These are phyloP conservation scores for Pichia kluyveri DNA, from an alignment of 805 yeast species.

Conservation along the genomic window DNA sequence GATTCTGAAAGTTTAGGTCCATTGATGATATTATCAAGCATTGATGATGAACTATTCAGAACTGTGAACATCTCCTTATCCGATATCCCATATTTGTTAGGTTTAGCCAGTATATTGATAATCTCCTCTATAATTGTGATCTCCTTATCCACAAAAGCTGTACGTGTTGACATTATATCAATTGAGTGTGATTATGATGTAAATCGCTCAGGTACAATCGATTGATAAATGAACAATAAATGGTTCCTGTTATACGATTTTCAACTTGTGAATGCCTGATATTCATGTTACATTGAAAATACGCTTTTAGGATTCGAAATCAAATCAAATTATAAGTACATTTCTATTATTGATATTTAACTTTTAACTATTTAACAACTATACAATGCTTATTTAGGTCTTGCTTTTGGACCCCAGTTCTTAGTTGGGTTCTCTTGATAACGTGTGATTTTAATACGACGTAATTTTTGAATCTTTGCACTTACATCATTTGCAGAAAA, in stretches of 20 bases:
- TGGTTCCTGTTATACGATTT: too few species aligned
- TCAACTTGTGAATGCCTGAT: too few species aligned
- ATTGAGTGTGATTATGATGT: not conserved
- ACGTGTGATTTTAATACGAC: slow-evolving; percentile 75
- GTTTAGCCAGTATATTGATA: slow-evolving; percentile 17
- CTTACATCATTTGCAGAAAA: slow-evolving; percentile 58
- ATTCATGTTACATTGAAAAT: too few species aligned
- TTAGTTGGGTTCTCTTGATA: slow-evolving; percentile 89
- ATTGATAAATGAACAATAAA: not conserved
- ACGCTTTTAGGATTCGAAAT: too few species aligned
- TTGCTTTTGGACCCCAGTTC: slow-evolving; percentile 85
- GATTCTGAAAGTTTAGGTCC: not conserved
- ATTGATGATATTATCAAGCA: slow-evolving; percentile 7
- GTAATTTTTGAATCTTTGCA: slow-evolving; percentile 44
- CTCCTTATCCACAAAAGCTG: slow-evolving; percentile 13
- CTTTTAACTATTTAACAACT: not conserved
- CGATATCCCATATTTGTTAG: slow-evolving; percentile 11
- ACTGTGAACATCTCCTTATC: slow-evolving; percentile 15
- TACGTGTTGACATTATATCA: not conserved
- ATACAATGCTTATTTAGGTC: slow-evolving; percentile 54
- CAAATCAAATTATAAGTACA: too few species aligned
- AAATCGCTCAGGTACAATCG: too few species aligned
- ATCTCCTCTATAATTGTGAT: slow-evolving; percentile 17
- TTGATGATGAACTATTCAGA: slow-evolving; percentile 9
- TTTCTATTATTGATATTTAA: too few species aligned